Conservation (phyloP, 148 eudicot species). For the Agrostemma githago region DNA sequence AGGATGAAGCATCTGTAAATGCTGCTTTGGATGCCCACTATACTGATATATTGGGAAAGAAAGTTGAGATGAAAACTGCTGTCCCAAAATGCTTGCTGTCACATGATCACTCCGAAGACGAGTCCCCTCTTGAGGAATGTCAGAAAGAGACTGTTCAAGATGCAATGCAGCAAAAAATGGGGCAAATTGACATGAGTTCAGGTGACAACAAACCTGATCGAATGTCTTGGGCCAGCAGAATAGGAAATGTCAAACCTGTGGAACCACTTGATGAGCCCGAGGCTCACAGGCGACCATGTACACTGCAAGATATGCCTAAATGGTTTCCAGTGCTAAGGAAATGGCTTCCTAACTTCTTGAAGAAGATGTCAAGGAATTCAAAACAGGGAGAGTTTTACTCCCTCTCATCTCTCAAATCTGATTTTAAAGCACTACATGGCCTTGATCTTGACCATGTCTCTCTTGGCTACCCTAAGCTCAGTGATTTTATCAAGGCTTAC, state of each 20-base stretch:
- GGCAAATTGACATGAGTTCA: conserved; percentile 10
- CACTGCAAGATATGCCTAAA: conserved; percentile 18
- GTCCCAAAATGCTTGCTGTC: conserved; percentile 21
- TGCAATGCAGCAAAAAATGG: conserved; percentile 14
- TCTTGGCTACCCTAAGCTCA: conserved; percentile 35
- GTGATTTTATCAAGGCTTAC: conserved; percentile 30
- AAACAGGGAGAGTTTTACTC: conserved; percentile 32
- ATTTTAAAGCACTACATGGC: conserved; percentile 30
- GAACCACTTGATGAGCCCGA: conserved; percentile 1
- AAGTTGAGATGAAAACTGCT: conserved; percentile 34
- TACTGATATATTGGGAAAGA: conserved; percentile 30
- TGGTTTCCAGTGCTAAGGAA: conserved; percentile 28
- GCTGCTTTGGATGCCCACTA: conserved; percentile 35
- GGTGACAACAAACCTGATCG: conserved; percentile 1
- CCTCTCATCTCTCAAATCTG: conserved; percentile 37
- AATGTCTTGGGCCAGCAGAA: conserved; percentile 32
- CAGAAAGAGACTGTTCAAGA: conserved; percentile 10
- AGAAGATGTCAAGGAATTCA: conserved; percentile 23
- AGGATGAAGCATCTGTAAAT: conserved; percentile 27
- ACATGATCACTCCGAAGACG: conserved; percentile 19
- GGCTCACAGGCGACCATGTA: background rate
- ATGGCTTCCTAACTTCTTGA: conserved; percentile 38
- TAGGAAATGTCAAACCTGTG: conserved; percentile 14
- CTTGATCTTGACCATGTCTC: conserved; percentile 35
- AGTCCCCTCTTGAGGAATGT: conserved; percentile 13